Conservation (phyloP, 2,329 filamentous ascomycete species). For the Aspergillus puulaauensis region DNA sequence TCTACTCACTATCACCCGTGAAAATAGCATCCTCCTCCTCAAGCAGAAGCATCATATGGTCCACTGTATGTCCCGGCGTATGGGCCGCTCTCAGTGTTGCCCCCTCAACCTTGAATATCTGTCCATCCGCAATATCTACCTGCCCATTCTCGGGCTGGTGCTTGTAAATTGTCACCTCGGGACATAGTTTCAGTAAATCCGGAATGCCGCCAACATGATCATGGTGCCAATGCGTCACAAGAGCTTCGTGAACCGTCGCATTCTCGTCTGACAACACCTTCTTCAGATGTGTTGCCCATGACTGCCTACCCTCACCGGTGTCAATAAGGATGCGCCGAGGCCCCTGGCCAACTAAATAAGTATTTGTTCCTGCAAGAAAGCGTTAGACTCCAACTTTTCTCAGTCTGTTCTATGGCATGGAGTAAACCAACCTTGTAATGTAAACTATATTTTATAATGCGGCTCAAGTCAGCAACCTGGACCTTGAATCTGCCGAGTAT, state of each 20-base stretch:
- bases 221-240: conserved; percentile 90
- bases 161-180: conserved; percentile 66
- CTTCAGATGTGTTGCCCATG: conserved; percentile 69
- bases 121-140: conserved; percentile 55
- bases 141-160: conserved; percentile 55
- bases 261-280: conserved; percentile 66
- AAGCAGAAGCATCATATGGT: conserved; percentile 78
- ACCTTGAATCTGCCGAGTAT: no score
- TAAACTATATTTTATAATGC: conserved; percentile 44
- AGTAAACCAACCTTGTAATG: conserved; percentile 53
- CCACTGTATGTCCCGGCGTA: conserved; percentile 73
- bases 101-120: conserved; percentile 53
- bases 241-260: conserved; percentile 64
- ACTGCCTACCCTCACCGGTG: conserved; percentile 76
- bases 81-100: conserved; percentile 65
- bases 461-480: background rate
- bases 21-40: conserved; percentile 80
- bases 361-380: conserved; percentile 70
- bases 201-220: conserved; percentile 79
- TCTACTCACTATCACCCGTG: conserved; percentile 68
- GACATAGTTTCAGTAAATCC: conserved; percentile 66
- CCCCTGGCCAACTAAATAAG: conserved; percentile 84
- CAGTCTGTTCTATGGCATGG: background rate
- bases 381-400: background rate
- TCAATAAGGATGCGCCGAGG: conserved; percentile 76